phyloP scores from a whole-genome alignment of 352 stramenopile genomes.

The Phytophthora cryptogea region DNA sequence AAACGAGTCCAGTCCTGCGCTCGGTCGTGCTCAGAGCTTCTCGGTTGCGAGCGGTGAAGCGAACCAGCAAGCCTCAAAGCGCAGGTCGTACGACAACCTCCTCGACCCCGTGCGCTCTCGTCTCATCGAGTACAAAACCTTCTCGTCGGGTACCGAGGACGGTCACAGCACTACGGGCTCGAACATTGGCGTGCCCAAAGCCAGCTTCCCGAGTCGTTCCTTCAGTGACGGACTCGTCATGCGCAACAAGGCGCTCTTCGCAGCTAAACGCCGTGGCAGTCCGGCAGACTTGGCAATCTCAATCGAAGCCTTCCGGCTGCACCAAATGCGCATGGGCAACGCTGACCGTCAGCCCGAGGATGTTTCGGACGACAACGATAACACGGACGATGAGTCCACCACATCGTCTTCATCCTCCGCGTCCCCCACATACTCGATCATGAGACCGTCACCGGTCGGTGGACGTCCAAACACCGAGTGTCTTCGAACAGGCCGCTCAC shows the following conservation, averaged over 20 bases:
- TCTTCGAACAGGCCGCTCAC: conserved; percentile 28
- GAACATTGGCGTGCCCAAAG: conserved; percentile 52
- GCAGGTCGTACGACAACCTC: conserved; percentile 75
- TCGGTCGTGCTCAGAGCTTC: conserved; percentile 57
- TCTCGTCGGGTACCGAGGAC: conserved; percentile 44
- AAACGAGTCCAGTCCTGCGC: conserved; percentile 5
- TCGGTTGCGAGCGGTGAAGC: conserved; percentile 23
- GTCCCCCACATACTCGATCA: conserved; percentile 28
- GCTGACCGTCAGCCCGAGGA: conserved; percentile 45
- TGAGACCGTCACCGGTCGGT: conserved; percentile 6
- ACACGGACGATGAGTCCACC: conserved; percentile 32
- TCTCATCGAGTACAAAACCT: conserved; percentile 86
- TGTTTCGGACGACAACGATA: conserved; percentile 49
- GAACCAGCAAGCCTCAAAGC: conserved; percentile 31
- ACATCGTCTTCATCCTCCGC: conserved; percentile 27
- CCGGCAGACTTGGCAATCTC: conserved; percentile 77
- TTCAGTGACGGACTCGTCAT: conserved; percentile 83
- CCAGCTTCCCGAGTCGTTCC: conserved; percentile 66
- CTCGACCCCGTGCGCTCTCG: conserved; percentile 73
- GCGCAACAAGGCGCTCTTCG: conserved; percentile 67
- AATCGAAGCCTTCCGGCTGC: conserved; percentile 72
- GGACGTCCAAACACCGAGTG: conserved; percentile 16
- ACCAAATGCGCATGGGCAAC: conserved; percentile 64
- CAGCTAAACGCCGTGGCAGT: conserved; percentile 64
- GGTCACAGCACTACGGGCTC: conserved; percentile 23